Base-by-base conservation (phyloP, 768 basidiomycete species). In the Phanerochaete sordida region DNA sequence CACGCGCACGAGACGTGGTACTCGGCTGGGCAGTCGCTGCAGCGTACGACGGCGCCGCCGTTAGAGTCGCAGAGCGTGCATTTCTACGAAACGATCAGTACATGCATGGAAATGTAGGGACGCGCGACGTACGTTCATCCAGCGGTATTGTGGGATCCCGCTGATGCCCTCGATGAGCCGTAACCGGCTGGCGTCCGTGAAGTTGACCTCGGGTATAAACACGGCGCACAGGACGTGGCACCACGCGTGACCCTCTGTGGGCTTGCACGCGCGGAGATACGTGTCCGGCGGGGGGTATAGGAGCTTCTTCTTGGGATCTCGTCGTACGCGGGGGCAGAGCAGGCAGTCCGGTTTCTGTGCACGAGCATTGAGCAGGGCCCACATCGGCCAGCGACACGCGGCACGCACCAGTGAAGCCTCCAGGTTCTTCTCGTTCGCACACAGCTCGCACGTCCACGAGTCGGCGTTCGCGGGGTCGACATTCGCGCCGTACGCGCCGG, bases 241-340 rank as follows among this genome's bases (percentile, higher is more conserved):
- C 95, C 95, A 97, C 58, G 90, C 88, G 71, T 93, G 89, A 11
- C 93, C 92, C 76, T 97, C 95, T 0, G 95, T 96, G 7, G 92
- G 92, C 69, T 95, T 96, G 69, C 84, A 86, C 44, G 86, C 84
- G 57, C 92, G 81, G 59, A 95, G 75, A 69, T 81, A 95, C 30
- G 79, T 81, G 66, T 88, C 84, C 4, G 83, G 66, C 4, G 83
- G 75, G 43, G 84, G 81, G 54, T 77, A 75, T 28, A 76, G 72
- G 5, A 72, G 69, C 61, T 75, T 77, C 69, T 77, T 81, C 68
- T 76, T 81, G 26, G 81, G 77, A 61, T 84, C 82, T 45, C 77
- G 73, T 24, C 77, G 73, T 49, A 76, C 70, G 21, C 84, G 81
- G 8, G 94, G 92, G 71, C 95, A 97, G 19, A 97, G 78, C 2